phyloP scores from a whole-genome alignment of 768 basidiomycete genomes.

The Lentinula lateritia region DNA sequence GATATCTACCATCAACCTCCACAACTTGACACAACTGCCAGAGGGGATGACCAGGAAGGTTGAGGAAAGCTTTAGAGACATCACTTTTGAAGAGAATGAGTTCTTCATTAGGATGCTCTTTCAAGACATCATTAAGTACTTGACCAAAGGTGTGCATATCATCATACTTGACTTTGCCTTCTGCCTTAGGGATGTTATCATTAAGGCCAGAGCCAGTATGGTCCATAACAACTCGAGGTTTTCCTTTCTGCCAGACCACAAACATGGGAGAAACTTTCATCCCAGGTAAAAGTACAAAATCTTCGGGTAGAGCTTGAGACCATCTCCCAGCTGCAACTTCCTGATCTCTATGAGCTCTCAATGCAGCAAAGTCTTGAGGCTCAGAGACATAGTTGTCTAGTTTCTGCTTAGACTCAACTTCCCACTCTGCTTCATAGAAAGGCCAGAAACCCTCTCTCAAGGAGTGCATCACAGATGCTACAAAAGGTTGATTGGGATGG shows the following conservation, averaged over 20 bases:
- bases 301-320: slow-evolving; percentile 5
- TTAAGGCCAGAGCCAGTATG: slow-evolving; percentile 20
- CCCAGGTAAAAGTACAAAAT: slow-evolving; percentile 14
- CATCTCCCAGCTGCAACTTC: slow-evolving; percentile 15
- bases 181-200: slow-evolving; percentile 11
- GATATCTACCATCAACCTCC: slow-evolving; percentile 14
- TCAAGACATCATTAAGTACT: slow-evolving; percentile 7
- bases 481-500: slow-evolving; percentile 25
- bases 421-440: slow-evolving; percentile 18
- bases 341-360: slow-evolving; percentile 13
- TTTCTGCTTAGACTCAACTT: background rate
- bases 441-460: slow-evolving; percentile 27
- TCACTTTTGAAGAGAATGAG: slow-evolving; percentile 23
- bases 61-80: slow-evolving; percentile 24
- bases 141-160: slow-evolving; percentile 17
- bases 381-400: slow-evolving; percentile 11
- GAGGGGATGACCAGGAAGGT: slow-evolving; percentile 23
- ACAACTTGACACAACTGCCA: slow-evolving; percentile 29
- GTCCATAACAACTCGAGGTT: slow-evolving; percentile 20
- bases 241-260: slow-evolving; percentile 20
- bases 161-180: slow-evolving; percentile 18
- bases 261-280: slow-evolving; percentile 23
- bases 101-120: background rate
- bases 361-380: slow-evolving; percentile 9
- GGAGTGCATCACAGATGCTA: slow-evolving; percentile 16